Evolutionary conservation across 768 basidiomycete genomes (phyloP).

Genomic region (Rhodotorula graminis): DNA sequence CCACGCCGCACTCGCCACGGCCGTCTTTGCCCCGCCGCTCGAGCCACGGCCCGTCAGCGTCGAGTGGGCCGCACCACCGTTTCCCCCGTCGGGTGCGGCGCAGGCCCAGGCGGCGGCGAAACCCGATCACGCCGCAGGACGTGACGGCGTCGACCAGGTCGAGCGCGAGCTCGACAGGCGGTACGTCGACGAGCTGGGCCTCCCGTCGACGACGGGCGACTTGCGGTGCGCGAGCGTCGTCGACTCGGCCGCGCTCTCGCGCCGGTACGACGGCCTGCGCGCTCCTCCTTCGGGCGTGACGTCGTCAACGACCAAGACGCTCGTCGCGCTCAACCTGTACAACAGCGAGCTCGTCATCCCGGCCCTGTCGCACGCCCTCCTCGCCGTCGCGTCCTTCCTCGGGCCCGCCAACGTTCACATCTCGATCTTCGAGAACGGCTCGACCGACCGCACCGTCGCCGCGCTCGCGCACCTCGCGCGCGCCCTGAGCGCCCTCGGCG

Average conservation of each 20-base stretch:
- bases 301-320: not conserved
- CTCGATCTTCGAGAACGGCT: conserved; percentile 44
- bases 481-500: conserved; percentile 22
- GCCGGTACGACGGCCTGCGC: conserved; percentile 8
- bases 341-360: conserved; percentile 40
- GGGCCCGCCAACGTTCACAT: conserved; percentile 37
- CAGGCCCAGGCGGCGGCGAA: no score
- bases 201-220: conserved; percentile 2
- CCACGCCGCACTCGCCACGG: conserved; percentile 16
- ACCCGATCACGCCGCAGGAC: not conserved
- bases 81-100: not conserved
- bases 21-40: conserved; percentile 25
- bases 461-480: conserved; percentile 36
- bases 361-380: conserved; percentile 33
- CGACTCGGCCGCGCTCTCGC: not conserved
- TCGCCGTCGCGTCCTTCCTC: conserved; percentile 37
- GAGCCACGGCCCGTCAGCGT: not conserved
- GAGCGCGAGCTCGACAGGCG: conserved; percentile 5
- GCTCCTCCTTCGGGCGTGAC: not conserved
- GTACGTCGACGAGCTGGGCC: not conserved
- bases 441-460: conserved; percentile 40
- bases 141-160: not conserved
- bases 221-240: not conserved
- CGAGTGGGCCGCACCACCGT: conserved; percentile 5
- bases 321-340: conserved; percentile 43